Base-by-base conservation (phyloP, 768 basidiomycete species). In the Fibroporia radiculosa region DNA sequence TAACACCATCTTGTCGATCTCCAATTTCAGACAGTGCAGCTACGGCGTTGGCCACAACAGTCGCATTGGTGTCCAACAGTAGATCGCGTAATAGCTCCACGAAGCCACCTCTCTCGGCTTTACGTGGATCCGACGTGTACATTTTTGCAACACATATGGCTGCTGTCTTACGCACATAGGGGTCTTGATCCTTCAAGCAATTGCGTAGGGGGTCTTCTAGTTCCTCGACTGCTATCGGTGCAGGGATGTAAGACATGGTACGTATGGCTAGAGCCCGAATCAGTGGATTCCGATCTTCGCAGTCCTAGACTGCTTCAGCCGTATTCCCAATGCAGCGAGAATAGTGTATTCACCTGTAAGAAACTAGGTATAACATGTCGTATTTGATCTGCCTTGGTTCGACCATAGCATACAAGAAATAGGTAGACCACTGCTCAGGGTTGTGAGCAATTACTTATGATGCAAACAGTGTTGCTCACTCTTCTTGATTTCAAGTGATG, bases 161-260 rank as follows among this genome's bases (percentile, higher is more conserved):
- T 16, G 95, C 93, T 3, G 96, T 99, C 70, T 99, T 99, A 49
- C 96, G 84, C 13, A 99, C 96, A 63, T 99, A 99, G 16, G 96
- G 93, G 63, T 99, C 95, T 13, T 82, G 74, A 62, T 99, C 96
- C 57, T 91, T 88, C 33, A 98, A 72, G 50, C 86, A 88, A 62
- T 96, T 92, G 48, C 91, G 79, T 24, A 99, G 70, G 42, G 93
- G 95, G 47, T 98, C 96, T 32, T 82, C 71, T 28, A 99, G 73
- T 1, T 88, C 77, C 45, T 89, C 84, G 11, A 84, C 83, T 49
- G 97, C 90, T 40, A 82, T 72, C 7, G 93, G 86, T 19, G 96
- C 84, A 27, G 93, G 91, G 56, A 99, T 98, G 60, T 96, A 97
- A 6, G 96, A 95, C 95, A 99, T 98, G 11, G 96, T 99, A 33